These are phyloP conservation scores for Hypoxylon subgilvum DNA, from an alignment of 495 filamentous ascomycete genomes.

Conservation along the genomic window DNA sequence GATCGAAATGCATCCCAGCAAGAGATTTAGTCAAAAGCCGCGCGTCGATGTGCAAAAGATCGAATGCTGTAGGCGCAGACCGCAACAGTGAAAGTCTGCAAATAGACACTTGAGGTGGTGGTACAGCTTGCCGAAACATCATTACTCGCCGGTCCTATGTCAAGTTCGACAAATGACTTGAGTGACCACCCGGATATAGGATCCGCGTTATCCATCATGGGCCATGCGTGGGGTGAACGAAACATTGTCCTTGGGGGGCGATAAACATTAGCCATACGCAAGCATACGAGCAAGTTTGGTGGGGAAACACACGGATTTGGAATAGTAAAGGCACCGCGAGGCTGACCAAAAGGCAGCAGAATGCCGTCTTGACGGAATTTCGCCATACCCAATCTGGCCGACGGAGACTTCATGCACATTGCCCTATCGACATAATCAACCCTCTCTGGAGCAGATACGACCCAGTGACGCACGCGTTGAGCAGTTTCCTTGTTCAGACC, in stretches of 20 bases:
- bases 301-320: constrained; percentile 44
- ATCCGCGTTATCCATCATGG: constrained; percentile 32
- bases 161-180: constrained; percentile 21
- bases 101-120: constrained; percentile 31
- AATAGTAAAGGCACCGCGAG: constrained; percentile 30
- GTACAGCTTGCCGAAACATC: constrained; percentile 43
- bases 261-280: no score
- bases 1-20: constrained; percentile 5
- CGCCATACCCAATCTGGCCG: constrained; percentile 20
- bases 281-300: no score
- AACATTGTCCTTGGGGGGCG: constrained; percentile 16
- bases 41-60: constrained; percentile 20
- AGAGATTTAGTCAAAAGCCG: constrained; percentile 8
- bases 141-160: constrained; percentile 16
- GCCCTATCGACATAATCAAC: constrained; percentile 34
- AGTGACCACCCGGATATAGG: constrained; percentile 37
- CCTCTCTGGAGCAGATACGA: constrained; percentile 33
- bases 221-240: constrained; percentile 17
- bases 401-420: constrained; percentile 15
- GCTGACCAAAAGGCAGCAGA: constrained; percentile 42
- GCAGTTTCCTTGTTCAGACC: constrained; percentile 21
- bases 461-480: constrained; percentile 22
- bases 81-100: constrained; percentile 11
- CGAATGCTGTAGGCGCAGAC: constrained; percentile 18
- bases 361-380: constrained; percentile 42